Evolutionary conservation across 257 asterid genomes (phyloP), one percentile per base, ranked within the genome.

Genomic region (Solanum phureja): DNA sequence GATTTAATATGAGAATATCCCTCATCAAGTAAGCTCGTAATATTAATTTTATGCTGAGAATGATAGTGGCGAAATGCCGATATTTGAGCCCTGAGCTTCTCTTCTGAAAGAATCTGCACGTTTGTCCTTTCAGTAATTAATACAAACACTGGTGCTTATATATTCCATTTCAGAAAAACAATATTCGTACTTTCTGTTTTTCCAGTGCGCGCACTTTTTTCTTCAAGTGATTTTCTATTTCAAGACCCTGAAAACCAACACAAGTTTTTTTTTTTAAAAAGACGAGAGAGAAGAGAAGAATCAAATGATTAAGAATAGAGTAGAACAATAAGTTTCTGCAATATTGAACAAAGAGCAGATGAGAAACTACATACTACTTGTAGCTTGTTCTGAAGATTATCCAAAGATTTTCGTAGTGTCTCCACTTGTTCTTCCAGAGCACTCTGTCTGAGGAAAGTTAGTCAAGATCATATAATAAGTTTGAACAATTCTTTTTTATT

Each of bases 161-260:
- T 3, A 33, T 3, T 89, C 44, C 56, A 33, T 86, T 84, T 31
- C 82, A 87, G 86, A 82, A 64, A 38, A 44, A 52, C 84, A 81
- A 64, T 9, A 24, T 77, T 86, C 95, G 88, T 93, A 97, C 99
- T 73, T 90, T 93, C 89, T 90, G 93, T 92, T 92, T 95, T 93
- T 97, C 95, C 89, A 94, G 87, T 85, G 90, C 85, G 44, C 86
- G 76, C 85, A 95, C 93, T 91, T 91, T 93, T 91, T 94, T 94
- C 96, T 95, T 94, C 92, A 97, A 87, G 92, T 95, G 98, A 87
- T 92, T 93, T 92, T 97, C 99, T 81, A 97, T 91, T 89, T 95
- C 98, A 93, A 97, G 89, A 73, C 33, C 33, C 33, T 31, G 33
- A 86, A 49, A 87, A 46, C 90, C 86, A 86, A 86, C 52, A 69